Evolutionary conservation across 2,329 filamentous ascomycete genomes (phyloP).

Genomic region (Zarea fungicola): DNA sequence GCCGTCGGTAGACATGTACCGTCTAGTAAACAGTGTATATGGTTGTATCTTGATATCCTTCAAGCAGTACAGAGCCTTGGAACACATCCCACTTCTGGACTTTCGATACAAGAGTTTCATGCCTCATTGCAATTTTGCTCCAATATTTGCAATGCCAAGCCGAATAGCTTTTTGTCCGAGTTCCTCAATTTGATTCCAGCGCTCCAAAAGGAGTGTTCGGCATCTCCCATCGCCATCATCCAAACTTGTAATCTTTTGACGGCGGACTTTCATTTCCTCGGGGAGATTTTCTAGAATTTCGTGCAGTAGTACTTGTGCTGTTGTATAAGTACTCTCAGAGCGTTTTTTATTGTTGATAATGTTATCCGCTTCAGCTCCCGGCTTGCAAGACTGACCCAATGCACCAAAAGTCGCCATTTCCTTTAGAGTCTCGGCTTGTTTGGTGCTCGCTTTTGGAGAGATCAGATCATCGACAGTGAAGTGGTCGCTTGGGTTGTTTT

Average conservation of each 20-base stretch:
- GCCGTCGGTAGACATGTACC: too few relatives aligned
- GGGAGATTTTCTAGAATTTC: not conserved
- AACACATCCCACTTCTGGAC: too few relatives aligned
- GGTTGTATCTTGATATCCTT: too few relatives aligned
- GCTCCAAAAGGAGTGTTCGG: not conserved
- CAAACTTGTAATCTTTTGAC: not conserved
- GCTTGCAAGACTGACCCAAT: not conserved
- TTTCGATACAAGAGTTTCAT: too few relatives aligned
- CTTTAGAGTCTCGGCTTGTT: not conserved
- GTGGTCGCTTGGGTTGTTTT: constrained; percentile 43
- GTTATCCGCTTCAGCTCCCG: not conserved
- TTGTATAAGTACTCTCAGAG: not conserved
- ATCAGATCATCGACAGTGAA: not conserved
- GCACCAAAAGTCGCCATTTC: not conserved
- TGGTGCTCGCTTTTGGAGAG: not conserved
- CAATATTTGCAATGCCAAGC: too few relatives aligned
- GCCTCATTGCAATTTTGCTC: too few relatives aligned
- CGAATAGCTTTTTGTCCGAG: not conserved
- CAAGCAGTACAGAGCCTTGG: too few relatives aligned
- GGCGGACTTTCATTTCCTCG: not conserved
- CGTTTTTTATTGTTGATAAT: not conserved
- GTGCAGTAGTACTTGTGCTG: not conserved
- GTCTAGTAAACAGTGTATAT: too few relatives aligned
- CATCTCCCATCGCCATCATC: not conserved
- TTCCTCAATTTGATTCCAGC: constrained; percentile 1